These are phyloP conservation scores for Pterocarpus macrocarpus DNA, from an alignment of 306 rosid genomes.

Conservation along the genomic window DNA sequence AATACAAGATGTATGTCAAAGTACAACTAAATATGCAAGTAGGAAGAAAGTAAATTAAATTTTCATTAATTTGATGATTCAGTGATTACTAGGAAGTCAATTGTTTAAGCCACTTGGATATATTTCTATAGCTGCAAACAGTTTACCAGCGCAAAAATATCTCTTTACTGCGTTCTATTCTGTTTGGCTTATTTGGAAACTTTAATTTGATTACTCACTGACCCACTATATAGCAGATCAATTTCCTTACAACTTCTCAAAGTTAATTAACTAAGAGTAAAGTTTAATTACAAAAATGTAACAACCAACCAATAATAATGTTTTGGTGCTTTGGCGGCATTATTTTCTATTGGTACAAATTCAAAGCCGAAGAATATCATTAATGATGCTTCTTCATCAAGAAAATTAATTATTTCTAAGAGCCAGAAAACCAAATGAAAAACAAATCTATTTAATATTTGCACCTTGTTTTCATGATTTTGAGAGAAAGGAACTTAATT, in stretches of 20 bases:
- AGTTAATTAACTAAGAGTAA: conserved; percentile 17
- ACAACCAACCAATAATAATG: conserved; percentile 31
- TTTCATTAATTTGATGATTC: conserved; percentile 14
- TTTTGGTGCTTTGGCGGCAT: conserved; percentile 50
- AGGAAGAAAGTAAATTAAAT: conserved; percentile 18
- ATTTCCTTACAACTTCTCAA: conserved; percentile 32
- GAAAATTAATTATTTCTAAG: conserved; percentile 6
- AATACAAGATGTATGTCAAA: background rate
- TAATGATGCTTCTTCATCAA: conserved; percentile 27
- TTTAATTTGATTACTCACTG: conserved; percentile 34
- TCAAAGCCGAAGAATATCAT: conserved; percentile 55
- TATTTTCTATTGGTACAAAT: conserved; percentile 52
- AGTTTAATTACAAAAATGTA: conserved; percentile 27
- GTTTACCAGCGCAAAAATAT: conserved; percentile 30
- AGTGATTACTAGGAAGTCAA: conserved; percentile 38
- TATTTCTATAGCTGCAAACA: conserved; percentile 32
- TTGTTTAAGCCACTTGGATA: conserved; percentile 13
- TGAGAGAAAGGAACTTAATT: conserved; percentile 43
- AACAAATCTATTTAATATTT: conserved; percentile 33
- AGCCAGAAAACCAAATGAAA: conserved; percentile 34
- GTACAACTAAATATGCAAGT: conserved; percentile 38
- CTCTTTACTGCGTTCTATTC: conserved; percentile 40
- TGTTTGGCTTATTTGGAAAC: conserved; percentile 31
- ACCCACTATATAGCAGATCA: conserved; percentile 28
- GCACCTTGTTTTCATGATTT: conserved; percentile 49